Base-by-base conservation (phyloP, 345 rosid genomes). In the Camelina hispida region DNA sequence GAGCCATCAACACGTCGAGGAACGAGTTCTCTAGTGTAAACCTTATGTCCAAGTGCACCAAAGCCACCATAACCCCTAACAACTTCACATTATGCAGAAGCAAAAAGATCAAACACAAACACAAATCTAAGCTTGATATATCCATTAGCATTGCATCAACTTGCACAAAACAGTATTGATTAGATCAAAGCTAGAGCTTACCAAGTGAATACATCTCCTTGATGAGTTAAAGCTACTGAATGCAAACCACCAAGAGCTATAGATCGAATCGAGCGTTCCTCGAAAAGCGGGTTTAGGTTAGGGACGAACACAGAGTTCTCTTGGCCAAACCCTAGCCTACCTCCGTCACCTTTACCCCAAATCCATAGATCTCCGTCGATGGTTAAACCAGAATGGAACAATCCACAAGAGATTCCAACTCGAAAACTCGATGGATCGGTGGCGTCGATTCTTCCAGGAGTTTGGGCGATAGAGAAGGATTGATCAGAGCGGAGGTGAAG, bases 271-370 rank as follows among this genome's bases (percentile, higher is more conserved):
- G 81, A 57, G 25, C 48, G 72, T 57, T 78, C 80, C 18, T 86
- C 93, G 69, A 90, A 70, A 67, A 84, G 74, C 37, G 91, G 92
- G 71, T 89, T 94, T 53, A 84, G 43, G 14, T 83, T 89, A 0
- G 98, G 98, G 16, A 85, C 73, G 78, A 91, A 91, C 0, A 79
- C 85, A 8, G 96, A 75, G 76, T 86, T 73, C 77, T 94, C 98
- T 28, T 88, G 93, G 9, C 97, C 97, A 56, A 94, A 84, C 32
- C 97, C 97, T 47, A 94, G 82, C 44, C 97, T 86, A 13, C 96
- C 95, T n/a, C 97, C 97, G 56, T 88, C 97, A 13, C 98, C 97
- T 84, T 90, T 91, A 0, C 98, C 98, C 98, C 95, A 91, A 60
- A 88, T 68, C 96, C 95, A 91, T 15, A 91, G 43, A 72, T 83